Conservation (phyloP, 1,284 basidiomycete species). For the Ceratobasidium sp. region DNA sequence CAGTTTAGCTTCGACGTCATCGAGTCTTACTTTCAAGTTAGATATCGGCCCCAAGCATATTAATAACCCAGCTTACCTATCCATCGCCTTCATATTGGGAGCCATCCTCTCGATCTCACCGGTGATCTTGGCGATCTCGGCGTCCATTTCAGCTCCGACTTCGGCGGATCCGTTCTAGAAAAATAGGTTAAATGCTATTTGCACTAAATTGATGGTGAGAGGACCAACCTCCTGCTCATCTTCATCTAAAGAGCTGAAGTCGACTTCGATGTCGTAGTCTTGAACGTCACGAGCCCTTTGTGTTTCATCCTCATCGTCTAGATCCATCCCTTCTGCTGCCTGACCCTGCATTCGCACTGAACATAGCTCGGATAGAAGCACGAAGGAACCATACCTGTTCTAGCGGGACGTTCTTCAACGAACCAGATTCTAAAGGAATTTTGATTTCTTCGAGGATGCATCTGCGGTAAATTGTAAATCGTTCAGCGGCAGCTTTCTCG, state of each 20-base stretch:
- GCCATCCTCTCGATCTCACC: constrained; percentile 93
- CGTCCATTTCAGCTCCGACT: constrained; percentile 78
- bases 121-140: constrained; percentile 76
- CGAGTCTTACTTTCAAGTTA: constrained; percentile 66
- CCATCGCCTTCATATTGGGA: constrained; percentile 96
- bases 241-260: constrained; percentile 84
- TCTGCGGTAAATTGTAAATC: constrained; percentile 87
- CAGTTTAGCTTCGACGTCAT: constrained; percentile 82
- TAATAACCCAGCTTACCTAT: constrained; percentile 64
- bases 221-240: constrained; percentile 78
- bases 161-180: constrained; percentile 73
- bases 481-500: constrained; percentile 86
- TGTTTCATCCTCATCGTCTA: constrained; percentile 82
- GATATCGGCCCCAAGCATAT: constrained; percentile 16
- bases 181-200: background rate
- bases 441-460: constrained; percentile 94
- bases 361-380: constrained; percentile 28
- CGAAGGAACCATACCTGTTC: constrained; percentile 75
- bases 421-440: constrained; percentile 81
- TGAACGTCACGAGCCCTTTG: constrained; percentile 76
- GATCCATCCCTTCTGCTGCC: constrained; percentile 87
- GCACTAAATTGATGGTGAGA: too few relatives aligned
- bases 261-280: constrained; percentile 91
- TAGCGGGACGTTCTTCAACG: constrained; percentile 88
- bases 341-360: constrained; percentile 65